These are phyloP conservation scores for Candida hispaniensis DNA, from an alignment of 805 yeast species.

Conservation along the genomic window DNA sequence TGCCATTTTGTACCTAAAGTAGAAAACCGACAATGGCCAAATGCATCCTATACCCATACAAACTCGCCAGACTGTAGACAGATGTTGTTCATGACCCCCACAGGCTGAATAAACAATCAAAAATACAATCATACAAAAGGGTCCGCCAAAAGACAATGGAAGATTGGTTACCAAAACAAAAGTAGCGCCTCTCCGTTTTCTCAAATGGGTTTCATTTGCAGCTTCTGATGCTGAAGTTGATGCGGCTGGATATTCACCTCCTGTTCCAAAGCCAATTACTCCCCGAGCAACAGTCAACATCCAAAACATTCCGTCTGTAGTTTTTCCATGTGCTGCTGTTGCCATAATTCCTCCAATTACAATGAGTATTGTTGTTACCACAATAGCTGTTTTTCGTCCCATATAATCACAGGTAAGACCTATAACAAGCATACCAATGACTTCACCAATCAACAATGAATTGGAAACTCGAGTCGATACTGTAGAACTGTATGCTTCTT, in stretches of 20 bases:
- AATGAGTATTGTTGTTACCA: constrained; percentile 49
- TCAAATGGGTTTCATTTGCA: constrained; percentile 44
- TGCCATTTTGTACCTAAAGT: constrained; percentile 60
- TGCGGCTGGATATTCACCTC: constrained; percentile 66
- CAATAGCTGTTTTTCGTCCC: constrained; percentile 59
- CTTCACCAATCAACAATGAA: constrained; percentile 57
- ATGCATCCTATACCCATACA: constrained; percentile 66
- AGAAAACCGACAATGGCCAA: constrained; percentile 62
- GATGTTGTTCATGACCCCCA: constrained; percentile 32
- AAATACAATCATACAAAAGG: constrained; percentile 59
- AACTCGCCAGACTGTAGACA: constrained; percentile 54
- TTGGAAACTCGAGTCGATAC: constrained; percentile 59
- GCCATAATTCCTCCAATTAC: constrained; percentile 56
- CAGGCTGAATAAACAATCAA: constrained; percentile 57
- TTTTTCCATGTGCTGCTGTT: constrained; percentile 58
- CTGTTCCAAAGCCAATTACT: constrained; percentile 66
- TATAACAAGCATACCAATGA: constrained; percentile 55
- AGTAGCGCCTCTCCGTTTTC: constrained; percentile 49
- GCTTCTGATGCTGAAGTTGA: constrained; percentile 63
- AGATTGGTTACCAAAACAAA: constrained; percentile 60
- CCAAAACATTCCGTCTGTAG: constrained; percentile 58
- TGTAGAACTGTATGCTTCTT: constrained; percentile 31
- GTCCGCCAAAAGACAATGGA: constrained; percentile 68
- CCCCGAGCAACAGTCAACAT: constrained; percentile 67
- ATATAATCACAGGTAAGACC: constrained; percentile 56